Conservation (phyloP, 139 green algal species). For the Axilococcus clingmanii region DNA sequence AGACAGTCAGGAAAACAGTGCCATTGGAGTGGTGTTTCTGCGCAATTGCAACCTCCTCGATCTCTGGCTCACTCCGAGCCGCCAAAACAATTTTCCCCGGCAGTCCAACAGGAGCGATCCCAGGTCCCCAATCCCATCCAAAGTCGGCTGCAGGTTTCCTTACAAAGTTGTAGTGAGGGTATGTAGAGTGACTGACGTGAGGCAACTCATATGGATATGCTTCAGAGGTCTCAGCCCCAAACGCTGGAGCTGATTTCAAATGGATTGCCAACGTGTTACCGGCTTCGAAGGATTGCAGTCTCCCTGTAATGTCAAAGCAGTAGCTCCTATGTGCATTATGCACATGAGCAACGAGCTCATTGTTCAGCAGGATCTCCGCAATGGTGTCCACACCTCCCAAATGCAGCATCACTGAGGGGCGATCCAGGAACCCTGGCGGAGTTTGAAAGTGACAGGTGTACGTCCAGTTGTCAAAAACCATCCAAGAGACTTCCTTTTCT, state of each 20-base stretch:
- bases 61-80: background rate
- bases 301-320: too few relatives aligned
- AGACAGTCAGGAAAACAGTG: constrained; percentile 7
- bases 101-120: constrained; percentile 51
- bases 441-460: too few relatives aligned
- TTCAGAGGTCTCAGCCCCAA: background rate
- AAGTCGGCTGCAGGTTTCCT: constrained; percentile 65
- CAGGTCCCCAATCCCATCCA: constrained; percentile 77
- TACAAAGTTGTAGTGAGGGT: constrained; percentile 58
- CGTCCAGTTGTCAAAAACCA: too few relatives aligned
- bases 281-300: too few relatives aligned
- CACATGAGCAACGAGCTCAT: too few relatives aligned
- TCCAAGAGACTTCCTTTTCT: too few relatives aligned
- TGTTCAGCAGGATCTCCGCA: too few relatives aligned
- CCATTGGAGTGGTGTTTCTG: constrained; percentile 19
- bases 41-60: constrained; percentile 7
- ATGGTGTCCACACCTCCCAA: too few relatives aligned
- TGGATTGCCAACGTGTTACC: constrained; percentile 12
- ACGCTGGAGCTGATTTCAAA: constrained; percentile 1
- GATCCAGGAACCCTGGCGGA: too few relatives aligned
- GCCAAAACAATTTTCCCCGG: constrained; percentile 39
- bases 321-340: too few relatives aligned
- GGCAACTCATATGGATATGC: constrained; percentile 22
- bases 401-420: too few relatives aligned
- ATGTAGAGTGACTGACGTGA: constrained; percentile 3